Percentiles rank a stretch among this genome's conserved stretches.
Evolutionary conservation across 495 filamentous ascomycete species (phyloP).

Genomic region (Darksidea phi): DNA sequence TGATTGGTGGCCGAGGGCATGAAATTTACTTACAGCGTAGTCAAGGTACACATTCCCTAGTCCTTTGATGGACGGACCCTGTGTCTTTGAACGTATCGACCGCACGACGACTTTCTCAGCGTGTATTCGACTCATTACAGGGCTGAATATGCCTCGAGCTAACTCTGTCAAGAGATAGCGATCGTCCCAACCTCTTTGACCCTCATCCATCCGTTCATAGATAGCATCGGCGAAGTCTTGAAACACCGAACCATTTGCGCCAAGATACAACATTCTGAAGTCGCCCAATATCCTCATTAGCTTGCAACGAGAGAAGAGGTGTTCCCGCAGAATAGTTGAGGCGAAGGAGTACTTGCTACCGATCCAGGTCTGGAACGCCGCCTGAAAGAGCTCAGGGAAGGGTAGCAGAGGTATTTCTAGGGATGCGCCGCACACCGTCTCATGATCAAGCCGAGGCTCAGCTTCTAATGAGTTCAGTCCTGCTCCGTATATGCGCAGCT

Average conservation of each 20-base stretch:
- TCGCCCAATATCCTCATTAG: slow-evolving; percentile 65
- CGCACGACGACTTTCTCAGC: slow-evolving; percentile 59
- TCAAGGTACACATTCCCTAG: slow-evolving; percentile 32
- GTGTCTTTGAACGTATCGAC: slow-evolving; percentile 35
- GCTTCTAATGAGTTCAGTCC: neutral
- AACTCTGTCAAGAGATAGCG: slow-evolving; percentile 78
- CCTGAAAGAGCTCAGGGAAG: slow-evolving; percentile 70
- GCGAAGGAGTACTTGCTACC: slow-evolving; percentile 66
- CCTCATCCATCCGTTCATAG: slow-evolving; percentile 73
- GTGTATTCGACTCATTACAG: slow-evolving; percentile 50
- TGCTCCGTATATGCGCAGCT: slow-evolving; percentile 47
- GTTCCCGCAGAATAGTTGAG: slow-evolving; percentile 59
- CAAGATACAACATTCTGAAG: slow-evolving; percentile 69
- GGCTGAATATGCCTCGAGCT: slow-evolving; percentile 65
- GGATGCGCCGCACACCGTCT: slow-evolving; percentile 51
- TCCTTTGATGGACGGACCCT: slow-evolving; percentile 46
- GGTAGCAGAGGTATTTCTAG: slow-evolving; percentile 55
- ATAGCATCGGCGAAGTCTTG: slow-evolving; percentile 64
- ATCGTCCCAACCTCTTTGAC: slow-evolving; percentile 72
- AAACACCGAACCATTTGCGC: slow-evolving; percentile 64
- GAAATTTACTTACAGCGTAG: slow-evolving; percentile 32
- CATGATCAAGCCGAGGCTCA: slow-evolving; percentile 54
- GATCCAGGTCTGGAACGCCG: slow-evolving; percentile 70
- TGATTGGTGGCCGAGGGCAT: neutral
- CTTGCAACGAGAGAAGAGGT: slow-evolving; percentile 68